phyloP scores from a whole-genome alignment of 768 basidiomycete species.

The Pulveroboletus sp. region DNA sequence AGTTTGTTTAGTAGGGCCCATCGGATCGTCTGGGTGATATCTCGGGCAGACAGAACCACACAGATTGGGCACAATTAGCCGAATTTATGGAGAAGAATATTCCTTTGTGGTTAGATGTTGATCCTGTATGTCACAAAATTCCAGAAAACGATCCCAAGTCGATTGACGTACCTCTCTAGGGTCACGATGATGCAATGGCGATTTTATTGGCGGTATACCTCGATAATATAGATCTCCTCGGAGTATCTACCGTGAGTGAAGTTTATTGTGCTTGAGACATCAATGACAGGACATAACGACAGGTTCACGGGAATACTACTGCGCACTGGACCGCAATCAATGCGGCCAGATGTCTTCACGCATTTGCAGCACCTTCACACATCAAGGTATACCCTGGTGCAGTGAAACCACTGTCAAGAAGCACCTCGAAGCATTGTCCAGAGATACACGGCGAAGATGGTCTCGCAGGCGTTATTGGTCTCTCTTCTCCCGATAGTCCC shows the following conservation, averaged over 20 bases:
- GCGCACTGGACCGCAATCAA: constrained; percentile 62
- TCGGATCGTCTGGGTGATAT: no score
- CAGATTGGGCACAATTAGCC: no score
- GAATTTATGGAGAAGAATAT: constrained; percentile 11
- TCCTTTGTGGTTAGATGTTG: constrained; percentile 59
- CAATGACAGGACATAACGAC: neutral
- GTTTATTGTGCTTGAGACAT: constrained; percentile 3
- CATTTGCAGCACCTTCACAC: constrained; percentile 58
- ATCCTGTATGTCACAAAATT: constrained; percentile 46
- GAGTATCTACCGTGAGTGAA: constrained; percentile 83
- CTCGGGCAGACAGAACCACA: no score
- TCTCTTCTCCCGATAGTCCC: constrained; percentile 49
- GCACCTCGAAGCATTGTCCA: constrained; percentile 53
- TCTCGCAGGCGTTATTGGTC: constrained; percentile 78
- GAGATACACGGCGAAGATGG: constrained; percentile 84
- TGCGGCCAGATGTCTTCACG: constrained; percentile 71
- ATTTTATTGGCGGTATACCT: constrained; percentile 72
- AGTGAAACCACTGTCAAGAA: constrained; percentile 59
- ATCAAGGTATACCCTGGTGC: constrained; percentile 70
- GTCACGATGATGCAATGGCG: constrained; percentile 87
- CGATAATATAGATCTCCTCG: constrained; percentile 63
- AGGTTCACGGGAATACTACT: constrained; percentile 82
- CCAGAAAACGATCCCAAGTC: neutral
- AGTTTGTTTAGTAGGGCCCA: no score
- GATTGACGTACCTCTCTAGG: constrained; percentile 39